phyloP scores from a whole-genome alignment of 768 basidiomycete species.

The Termitomyces eurrhizus region DNA sequence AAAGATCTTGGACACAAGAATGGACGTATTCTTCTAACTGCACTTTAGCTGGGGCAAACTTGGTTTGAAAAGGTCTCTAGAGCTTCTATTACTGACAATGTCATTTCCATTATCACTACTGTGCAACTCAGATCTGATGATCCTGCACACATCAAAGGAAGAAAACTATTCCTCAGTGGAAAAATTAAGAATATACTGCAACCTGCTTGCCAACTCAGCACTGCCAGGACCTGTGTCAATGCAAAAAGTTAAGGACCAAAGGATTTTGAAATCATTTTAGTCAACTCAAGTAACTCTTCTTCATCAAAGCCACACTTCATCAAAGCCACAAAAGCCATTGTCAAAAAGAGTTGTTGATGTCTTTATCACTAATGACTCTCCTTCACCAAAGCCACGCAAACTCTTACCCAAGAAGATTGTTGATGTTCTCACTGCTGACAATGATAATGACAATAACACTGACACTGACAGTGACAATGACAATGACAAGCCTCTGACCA shows the following conservation, averaged over 20 bases:
- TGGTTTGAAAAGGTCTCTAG: not conserved
- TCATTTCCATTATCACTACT: not conserved
- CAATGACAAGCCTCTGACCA: too few relatives aligned
- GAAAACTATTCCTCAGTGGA: not conserved
- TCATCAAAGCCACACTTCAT: too few relatives aligned
- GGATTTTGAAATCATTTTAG: not conserved
- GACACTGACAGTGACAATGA: too few relatives aligned
- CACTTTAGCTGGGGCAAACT: too few relatives aligned
- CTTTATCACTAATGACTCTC: too few relatives aligned
- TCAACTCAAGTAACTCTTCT: not conserved
- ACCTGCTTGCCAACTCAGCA: not conserved
- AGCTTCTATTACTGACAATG: too few relatives aligned
- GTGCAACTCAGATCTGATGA: not conserved
- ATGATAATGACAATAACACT: too few relatives aligned
- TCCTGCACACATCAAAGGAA: too few relatives aligned
- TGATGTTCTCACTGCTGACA: not conserved
- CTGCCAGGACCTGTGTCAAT: not conserved
- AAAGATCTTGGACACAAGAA: not conserved
- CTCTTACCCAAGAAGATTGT: too few relatives aligned
- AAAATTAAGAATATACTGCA: not conserved
- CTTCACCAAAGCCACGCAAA: too few relatives aligned
- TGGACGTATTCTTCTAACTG: not conserved
- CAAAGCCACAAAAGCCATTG: not conserved
- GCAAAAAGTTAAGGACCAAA: not conserved
- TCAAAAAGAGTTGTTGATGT: not conserved